A percentile compares a stretch with the other conserved stretches of the same genome.
Conservation (phyloP, 2,329 filamentous ascomycete species). For the Aureobasidium sp. region DNA sequence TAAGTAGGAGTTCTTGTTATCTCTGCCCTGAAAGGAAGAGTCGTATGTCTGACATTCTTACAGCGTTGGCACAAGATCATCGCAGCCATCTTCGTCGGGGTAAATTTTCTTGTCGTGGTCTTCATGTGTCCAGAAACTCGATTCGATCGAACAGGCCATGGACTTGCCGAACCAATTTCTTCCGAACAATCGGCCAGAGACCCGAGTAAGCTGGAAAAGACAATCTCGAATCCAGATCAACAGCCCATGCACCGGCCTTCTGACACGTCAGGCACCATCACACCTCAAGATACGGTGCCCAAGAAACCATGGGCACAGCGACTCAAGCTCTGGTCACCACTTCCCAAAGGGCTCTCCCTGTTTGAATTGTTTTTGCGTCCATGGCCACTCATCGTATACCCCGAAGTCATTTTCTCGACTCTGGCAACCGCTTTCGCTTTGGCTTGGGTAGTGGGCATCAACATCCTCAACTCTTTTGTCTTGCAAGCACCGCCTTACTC, state of each 20-base stretch:
- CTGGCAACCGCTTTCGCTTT: slow-evolving; percentile 33
- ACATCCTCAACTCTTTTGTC: slow-evolving; percentile 35
- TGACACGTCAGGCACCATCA: neutral
- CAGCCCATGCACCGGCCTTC: slow-evolving; percentile 2
- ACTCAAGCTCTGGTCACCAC: slow-evolving; percentile 31
- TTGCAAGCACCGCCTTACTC: slow-evolving; percentile 35
- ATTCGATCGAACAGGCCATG: slow-evolving; percentile 25
- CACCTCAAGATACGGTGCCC: slow-evolving; percentile 17
- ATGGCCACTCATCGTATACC: slow-evolving; percentile 33
- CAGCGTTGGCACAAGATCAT: slow-evolving; percentile 38
- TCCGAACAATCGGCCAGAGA: neutral
- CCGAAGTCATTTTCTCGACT: slow-evolving; percentile 33
- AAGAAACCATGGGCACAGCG: slow-evolving; percentile 32
- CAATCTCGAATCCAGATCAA: slow-evolving; percentile 18
- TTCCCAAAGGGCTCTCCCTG: slow-evolving; percentile 27
- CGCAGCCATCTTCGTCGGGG: slow-evolving; percentile 25
- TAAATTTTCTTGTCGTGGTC: slow-evolving; percentile 33
- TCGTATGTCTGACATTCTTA: neutral
- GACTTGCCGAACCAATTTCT: neutral
- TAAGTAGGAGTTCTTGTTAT: neutral
- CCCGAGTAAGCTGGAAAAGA: slow-evolving; percentile 18
- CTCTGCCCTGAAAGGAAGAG: too few relatives aligned
- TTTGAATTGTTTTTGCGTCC: slow-evolving; percentile 33
- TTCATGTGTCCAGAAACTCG: slow-evolving; percentile 34
- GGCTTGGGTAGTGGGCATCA: slow-evolving; percentile 35